A percentile compares a stretch with the other conserved stretches of the same genome.
Conservation (phyloP, 805 yeast species). For the Ogataea ganodermae region DNA sequence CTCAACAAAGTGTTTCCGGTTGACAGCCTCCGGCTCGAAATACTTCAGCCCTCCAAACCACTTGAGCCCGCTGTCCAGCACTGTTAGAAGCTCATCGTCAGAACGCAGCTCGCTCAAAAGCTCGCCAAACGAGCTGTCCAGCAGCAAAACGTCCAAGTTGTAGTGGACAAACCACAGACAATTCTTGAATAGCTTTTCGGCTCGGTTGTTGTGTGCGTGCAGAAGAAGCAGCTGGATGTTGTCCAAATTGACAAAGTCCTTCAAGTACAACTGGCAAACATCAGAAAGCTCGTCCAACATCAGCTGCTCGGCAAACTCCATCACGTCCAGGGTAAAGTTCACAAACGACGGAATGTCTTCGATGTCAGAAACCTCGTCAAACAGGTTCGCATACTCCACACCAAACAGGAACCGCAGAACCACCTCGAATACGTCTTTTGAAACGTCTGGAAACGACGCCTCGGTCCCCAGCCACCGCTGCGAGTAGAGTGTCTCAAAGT, state of each 20-base stretch:
- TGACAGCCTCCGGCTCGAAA: constrained; percentile 22
- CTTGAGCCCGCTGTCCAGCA: constrained; percentile 37
- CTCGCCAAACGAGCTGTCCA: constrained; percentile 42
- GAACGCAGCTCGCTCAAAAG: constrained; percentile 31
- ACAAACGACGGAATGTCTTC: constrained; percentile 44
- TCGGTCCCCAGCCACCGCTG: constrained; percentile 48
- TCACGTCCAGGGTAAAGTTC: constrained; percentile 54
- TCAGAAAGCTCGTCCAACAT: constrained; percentile 59
- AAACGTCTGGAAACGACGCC: constrained; percentile 43
- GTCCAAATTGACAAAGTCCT: constrained; percentile 56
- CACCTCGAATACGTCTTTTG: constrained; percentile 44
- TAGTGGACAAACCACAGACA: constrained; percentile 69
- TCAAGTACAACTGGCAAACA: constrained; percentile 59
- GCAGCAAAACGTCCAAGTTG: constrained; percentile 63
- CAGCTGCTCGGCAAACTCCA: constrained; percentile 64
- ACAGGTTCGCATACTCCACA: constrained; percentile 40
- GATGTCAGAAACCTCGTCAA: constrained; percentile 34
- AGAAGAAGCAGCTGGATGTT: constrained; percentile 59
- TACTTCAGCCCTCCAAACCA: constrained; percentile 37
- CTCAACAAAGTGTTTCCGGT: constrained; percentile 22
- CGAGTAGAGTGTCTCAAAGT: constrained; percentile 60
- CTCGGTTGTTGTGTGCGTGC: constrained; percentile 53
- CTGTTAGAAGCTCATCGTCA: constrained; percentile 19
- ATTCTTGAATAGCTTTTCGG: constrained; percentile 55
- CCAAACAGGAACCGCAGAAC: constrained; percentile 64